Evolutionary conservation across 768 basidiomycete species (phyloP).

Genomic region (Cubamyces sp.): DNA sequence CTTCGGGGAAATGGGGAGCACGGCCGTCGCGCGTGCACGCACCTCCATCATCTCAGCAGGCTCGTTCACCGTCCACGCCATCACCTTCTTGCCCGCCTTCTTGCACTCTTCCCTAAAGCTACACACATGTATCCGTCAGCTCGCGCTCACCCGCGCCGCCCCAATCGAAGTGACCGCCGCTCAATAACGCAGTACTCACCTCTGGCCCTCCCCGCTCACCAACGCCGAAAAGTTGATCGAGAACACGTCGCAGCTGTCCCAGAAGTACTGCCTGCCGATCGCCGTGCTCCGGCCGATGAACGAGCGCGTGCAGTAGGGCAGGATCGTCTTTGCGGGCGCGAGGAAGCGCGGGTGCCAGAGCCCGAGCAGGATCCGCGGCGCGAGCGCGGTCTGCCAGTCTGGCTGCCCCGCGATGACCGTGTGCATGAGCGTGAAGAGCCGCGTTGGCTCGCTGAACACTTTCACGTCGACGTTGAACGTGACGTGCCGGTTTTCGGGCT

Average conservation of each 20-base stretch:
- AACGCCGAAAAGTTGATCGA: slow-evolving; percentile 76
- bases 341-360: slow-evolving; percentile 93
- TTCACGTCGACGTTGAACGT: slow-evolving; percentile 91
- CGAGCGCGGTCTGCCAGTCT: slow-evolving; percentile 73
- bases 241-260: slow-evolving; percentile 82
- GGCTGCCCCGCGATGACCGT: slow-evolving; percentile 59
- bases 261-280: slow-evolving; percentile 83
- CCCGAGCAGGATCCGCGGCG: slow-evolving; percentile 78
- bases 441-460: slow-evolving; percentile 83
- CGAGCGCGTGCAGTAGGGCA: slow-evolving; percentile 82
- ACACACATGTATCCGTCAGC: slow-evolving; percentile 14
- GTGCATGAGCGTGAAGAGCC: slow-evolving; percentile 79
- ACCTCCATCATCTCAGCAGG: slow-evolving; percentile 89
- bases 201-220: slow-evolving; percentile 64
- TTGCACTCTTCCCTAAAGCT: slow-evolving; percentile 84
- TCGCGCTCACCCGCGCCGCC: too few relatives aligned
- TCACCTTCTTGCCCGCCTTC: slow-evolving; percentile 75
- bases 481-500: slow-evolving; percentile 76
- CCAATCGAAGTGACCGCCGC: background rate
- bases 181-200: too few relatives aligned
- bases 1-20: background rate
- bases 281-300: slow-evolving; percentile 79
- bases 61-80: slow-evolving; percentile 96
- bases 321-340: slow-evolving; percentile 63
- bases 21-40: slow-evolving; percentile 28